Evolutionary conservation across 2,329 filamentous ascomycete genomes (phyloP).

Genomic region (Trichoderma citrinoviride): DNA sequence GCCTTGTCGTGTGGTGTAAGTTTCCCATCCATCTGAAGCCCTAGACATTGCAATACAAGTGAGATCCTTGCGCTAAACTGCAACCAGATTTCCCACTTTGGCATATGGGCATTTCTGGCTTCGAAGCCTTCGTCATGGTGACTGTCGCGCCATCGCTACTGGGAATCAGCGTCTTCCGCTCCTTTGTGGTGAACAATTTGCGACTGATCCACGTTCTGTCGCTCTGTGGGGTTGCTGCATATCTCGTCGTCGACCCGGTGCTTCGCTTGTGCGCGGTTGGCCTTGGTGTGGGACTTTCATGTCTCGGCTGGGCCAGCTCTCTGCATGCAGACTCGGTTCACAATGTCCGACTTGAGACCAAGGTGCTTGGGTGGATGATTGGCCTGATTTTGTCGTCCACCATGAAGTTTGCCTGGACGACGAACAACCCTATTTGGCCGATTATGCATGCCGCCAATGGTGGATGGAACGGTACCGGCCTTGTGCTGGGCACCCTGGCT

Average conservation of each 20-base stretch:
- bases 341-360: conserved; percentile 72
- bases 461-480: conserved; percentile 83
- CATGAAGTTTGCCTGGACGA: conserved; percentile 88
- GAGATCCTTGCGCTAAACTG: conserved; percentile 23
- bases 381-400: conserved; percentile 83
- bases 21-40: not conserved
- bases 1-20: conserved; percentile 90
- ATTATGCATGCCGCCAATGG: conserved; percentile 87
- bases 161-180: conserved; percentile 65
- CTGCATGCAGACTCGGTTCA: conserved; percentile 76
- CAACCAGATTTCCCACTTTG: conserved; percentile 83
- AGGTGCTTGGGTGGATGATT: conserved; percentile 74
- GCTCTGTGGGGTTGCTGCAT: conserved; percentile 75
- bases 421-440: conserved; percentile 97
- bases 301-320: conserved; percentile 79
- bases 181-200: conserved; percentile 65
- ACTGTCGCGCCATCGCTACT: conserved; percentile 80
- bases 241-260: conserved; percentile 68
- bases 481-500: conserved; percentile 72
- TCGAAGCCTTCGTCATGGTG: conserved; percentile 83
- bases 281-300: conserved; percentile 76
- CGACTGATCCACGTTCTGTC: conserved; percentile 73
- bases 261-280: conserved; percentile 76
- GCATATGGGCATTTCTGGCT: conserved; percentile 99
- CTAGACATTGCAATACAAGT: not conserved